phyloP scores from a whole-genome alignment of 1,284 basidiomycete genomes.

The Microbotryum saponariae region DNA sequence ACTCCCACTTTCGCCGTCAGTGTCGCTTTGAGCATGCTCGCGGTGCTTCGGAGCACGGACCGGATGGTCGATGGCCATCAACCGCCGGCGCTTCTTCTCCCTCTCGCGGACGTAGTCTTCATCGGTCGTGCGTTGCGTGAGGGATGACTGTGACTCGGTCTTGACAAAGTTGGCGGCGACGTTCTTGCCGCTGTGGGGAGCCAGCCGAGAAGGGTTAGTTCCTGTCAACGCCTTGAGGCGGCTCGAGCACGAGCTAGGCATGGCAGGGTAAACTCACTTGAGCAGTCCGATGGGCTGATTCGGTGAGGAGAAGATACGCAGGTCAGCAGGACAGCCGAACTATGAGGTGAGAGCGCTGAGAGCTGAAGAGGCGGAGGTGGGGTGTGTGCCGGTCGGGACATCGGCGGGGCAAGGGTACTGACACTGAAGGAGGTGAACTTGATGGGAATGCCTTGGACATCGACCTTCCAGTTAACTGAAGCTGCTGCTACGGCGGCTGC shows the following conservation, averaged over 20 bases:
- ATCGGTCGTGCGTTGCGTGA: constrained; percentile 10
- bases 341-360: too few relatives aligned
- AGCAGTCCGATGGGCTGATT: constrained; percentile 26
- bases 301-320: not conserved
- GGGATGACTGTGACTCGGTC: constrained; percentile 21
- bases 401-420: not conserved
- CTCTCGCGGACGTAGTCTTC: constrained; percentile 14
- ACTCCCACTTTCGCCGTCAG: not conserved
- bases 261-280: constrained; percentile 8
- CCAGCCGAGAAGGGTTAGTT: too few relatives aligned
- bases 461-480: too few relatives aligned
- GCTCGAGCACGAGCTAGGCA: not conserved
- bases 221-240: not conserved
- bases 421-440: constrained; percentile 17
- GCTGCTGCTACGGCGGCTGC: too few relatives aligned
- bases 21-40: not conserved
- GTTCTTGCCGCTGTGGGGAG: constrained; percentile 24
- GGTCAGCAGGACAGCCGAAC: constrained; percentile 1
- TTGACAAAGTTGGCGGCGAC: constrained; percentile 24
- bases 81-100: constrained; percentile 19
- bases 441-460: constrained; percentile 1
- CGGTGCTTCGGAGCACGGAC: not conserved
- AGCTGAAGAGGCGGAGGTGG: not conserved
- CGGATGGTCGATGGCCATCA: constrained; percentile 19
- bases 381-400: not conserved